Percentiles rank a stretch among this genome's conserved stretches.
phyloP scores from a whole-genome alignment of 306 rosid genomes.

The Acmispon strigosus region DNA sequence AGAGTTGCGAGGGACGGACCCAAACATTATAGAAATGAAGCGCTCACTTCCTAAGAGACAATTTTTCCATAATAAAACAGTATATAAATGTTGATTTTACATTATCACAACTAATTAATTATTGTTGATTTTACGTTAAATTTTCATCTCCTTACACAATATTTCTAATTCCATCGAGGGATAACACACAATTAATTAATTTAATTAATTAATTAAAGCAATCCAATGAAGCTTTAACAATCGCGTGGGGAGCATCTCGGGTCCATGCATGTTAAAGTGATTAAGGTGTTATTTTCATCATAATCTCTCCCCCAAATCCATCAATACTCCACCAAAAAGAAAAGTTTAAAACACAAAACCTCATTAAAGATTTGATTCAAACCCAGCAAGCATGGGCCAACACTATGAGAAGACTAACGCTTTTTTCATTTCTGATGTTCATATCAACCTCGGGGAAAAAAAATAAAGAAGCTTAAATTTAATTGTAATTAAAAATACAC shows the following conservation, averaged over 20 bases:
- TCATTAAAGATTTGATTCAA: background rate
- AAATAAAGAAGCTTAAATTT: background rate
- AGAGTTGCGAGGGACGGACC: too few species aligned
- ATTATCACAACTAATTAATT: too few species aligned
- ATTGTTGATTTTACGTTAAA: too few species aligned
- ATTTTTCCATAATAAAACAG: too few species aligned
- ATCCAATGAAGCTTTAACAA: slow-evolving; percentile 2
- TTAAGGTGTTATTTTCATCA: slow-evolving; percentile 24
- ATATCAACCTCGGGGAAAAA: background rate
- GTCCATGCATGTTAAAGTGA: slow-evolving; percentile 18
- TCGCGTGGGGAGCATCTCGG: slow-evolving; percentile 60
- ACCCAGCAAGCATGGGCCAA: slow-evolving; percentile 17
- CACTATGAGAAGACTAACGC: slow-evolving; percentile 1
- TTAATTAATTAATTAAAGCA: background rate
- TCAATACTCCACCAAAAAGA: slow-evolving; percentile 4
- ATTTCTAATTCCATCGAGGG: too few species aligned
- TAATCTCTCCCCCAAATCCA: slow-evolving; percentile 13
- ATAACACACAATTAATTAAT: too few species aligned
- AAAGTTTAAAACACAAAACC: background rate
- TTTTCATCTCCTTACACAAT: too few species aligned
- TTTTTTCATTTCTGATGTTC: slow-evolving; percentile 10
- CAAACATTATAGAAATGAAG: too few species aligned
- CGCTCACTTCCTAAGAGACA: too few species aligned
- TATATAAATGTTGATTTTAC: too few species aligned
- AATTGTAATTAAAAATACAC: too few species aligned